phyloP scores from a whole-genome alignment of 768 basidiomycete genomes.

The Leccinum imitatum region DNA sequence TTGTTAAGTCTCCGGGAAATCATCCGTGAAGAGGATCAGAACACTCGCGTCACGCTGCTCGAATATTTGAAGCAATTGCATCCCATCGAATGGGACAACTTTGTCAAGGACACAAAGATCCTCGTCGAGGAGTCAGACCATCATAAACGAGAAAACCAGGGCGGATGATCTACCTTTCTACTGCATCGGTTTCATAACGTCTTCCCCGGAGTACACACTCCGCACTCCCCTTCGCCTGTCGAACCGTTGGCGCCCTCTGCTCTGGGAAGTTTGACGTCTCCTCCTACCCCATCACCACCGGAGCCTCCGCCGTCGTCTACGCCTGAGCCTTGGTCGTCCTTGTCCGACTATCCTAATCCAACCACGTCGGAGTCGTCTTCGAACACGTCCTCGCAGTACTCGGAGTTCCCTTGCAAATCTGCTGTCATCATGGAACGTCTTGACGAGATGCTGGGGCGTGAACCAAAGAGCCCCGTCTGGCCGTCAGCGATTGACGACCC shows the following conservation, averaged over 20 bases:
- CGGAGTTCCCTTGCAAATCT: conserved; percentile 47
- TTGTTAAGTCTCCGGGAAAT: too few relatives aligned
- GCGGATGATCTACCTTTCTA: too few relatives aligned
- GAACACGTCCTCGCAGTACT: conserved; percentile 68
- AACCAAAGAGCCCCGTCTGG: conserved; percentile 57
- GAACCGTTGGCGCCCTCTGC: conserved; percentile 19
- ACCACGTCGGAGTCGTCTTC: conserved; percentile 78
- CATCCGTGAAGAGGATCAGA: too few relatives aligned
- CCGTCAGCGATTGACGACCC: conserved; percentile 76
- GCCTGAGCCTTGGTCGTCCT: conserved; percentile 75
- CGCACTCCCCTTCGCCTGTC: conserved; percentile 20
- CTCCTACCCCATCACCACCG: conserved; percentile 44
- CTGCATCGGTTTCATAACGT: too few relatives aligned
- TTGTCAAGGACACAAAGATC: too few relatives aligned
- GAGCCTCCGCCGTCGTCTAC: conserved; percentile 65
- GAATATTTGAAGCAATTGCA: too few relatives aligned
- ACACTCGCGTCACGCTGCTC: too few relatives aligned
- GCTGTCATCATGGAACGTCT: conserved; percentile 62
- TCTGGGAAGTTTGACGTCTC: conserved; percentile 36
- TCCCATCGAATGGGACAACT: too few relatives aligned
- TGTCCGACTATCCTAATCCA: conserved; percentile 66
- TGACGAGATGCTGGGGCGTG: conserved; percentile 66
- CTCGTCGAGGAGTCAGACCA: too few relatives aligned
- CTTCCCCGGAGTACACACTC: too few relatives aligned
- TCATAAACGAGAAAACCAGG: too few relatives aligned